phyloP scores from a whole-genome alignment of 768 basidiomycete genomes.

The Auricularia heimuer region DNA sequence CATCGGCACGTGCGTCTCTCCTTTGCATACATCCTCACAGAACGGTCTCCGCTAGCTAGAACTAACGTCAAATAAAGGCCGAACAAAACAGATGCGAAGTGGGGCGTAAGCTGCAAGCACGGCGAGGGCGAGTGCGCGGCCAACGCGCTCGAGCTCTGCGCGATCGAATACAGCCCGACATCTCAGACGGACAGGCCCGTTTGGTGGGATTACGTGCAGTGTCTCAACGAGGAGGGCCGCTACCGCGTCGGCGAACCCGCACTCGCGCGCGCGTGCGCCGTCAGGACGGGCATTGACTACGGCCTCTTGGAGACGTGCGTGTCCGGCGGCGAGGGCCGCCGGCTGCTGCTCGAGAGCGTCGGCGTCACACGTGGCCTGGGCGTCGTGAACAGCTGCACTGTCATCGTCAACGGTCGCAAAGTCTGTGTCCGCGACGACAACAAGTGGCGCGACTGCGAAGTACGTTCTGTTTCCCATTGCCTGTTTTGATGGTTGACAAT shows the following conservation, averaged over 20 bases:
- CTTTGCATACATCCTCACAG: too few relatives aligned
- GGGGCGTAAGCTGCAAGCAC: slow-evolving; percentile 77
- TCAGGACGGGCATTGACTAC: slow-evolving; percentile 60
- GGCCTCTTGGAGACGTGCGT: slow-evolving; percentile 48
- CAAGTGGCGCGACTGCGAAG: slow-evolving; percentile 72
- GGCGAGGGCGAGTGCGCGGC: slow-evolving; percentile 76
- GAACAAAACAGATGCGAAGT: slow-evolving; percentile 53
- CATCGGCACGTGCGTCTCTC: slow-evolving; percentile 53
- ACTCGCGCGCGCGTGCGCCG: slow-evolving; percentile 57
- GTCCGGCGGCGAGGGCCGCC: slow-evolving; percentile 49
- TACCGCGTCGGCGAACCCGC: slow-evolving; percentile 55
- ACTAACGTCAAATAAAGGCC: slow-evolving; percentile 28
- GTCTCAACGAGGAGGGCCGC: slow-evolving; percentile 56
- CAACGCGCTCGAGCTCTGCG: slow-evolving; percentile 85
- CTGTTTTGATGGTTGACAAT: neutral
- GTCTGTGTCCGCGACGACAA: slow-evolving; percentile 66
- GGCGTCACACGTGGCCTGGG: slow-evolving; percentile 31
- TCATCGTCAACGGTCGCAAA: slow-evolving; percentile 58
- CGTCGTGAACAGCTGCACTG: slow-evolving; percentile 76
- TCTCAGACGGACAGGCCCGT: slow-evolving; percentile 16
- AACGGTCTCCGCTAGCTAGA: too few relatives aligned
- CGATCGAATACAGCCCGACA: slow-evolving; percentile 42
- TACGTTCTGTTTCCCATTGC: slow-evolving; percentile 20
- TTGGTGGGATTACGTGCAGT: slow-evolving; percentile 81
- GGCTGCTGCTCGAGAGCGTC: slow-evolving; percentile 55